phyloP scores from a whole-genome alignment of 352 stramenopile species.

The Phytophthora vignae region DNA sequence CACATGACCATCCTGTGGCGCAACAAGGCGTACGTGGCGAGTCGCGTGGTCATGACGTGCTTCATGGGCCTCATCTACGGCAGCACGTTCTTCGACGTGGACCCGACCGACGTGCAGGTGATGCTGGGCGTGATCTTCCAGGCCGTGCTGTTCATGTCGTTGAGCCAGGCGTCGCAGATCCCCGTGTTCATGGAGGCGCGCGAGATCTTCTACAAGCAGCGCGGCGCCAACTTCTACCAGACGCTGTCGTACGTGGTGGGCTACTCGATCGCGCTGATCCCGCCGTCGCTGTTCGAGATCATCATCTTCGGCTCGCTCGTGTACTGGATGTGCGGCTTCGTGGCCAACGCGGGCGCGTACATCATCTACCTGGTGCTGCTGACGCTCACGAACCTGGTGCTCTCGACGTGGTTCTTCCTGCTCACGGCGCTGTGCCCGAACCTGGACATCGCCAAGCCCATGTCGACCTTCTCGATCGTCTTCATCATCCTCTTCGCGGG shows the following conservation, averaged over 20 bases:
- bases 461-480: constrained; percentile 41
- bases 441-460: constrained; percentile 34
- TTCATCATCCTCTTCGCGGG: constrained; percentile 50
- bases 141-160: constrained; percentile 20
- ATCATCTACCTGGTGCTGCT: constrained; percentile 46
- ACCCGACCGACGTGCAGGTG: constrained; percentile 17
- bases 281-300: constrained; percentile 57
- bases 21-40: constrained; percentile 33
- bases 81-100: constrained; percentile 12
- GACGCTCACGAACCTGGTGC: constrained; percentile 45
- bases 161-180: constrained; percentile 19
- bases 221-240: constrained; percentile 19
- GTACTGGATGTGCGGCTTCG: constrained; percentile 84
- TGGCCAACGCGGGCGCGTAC: constrained; percentile 25
- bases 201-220: constrained; percentile 24
- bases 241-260: constrained; percentile 14
- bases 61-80: constrained; percentile 22
- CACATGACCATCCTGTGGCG: constrained; percentile 58
- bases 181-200: constrained; percentile 21
- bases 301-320: constrained; percentile 83
- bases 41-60: constrained; percentile 30
- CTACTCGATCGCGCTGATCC: constrained; percentile 39
- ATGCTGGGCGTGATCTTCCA: constrained; percentile 23
- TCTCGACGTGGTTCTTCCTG: constrained; percentile 48
- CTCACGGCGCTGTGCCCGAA: constrained; percentile 33